Conservation (phyloP, 495 filamentous ascomycete species). For the Talaromyces nanjingensis region DNA sequence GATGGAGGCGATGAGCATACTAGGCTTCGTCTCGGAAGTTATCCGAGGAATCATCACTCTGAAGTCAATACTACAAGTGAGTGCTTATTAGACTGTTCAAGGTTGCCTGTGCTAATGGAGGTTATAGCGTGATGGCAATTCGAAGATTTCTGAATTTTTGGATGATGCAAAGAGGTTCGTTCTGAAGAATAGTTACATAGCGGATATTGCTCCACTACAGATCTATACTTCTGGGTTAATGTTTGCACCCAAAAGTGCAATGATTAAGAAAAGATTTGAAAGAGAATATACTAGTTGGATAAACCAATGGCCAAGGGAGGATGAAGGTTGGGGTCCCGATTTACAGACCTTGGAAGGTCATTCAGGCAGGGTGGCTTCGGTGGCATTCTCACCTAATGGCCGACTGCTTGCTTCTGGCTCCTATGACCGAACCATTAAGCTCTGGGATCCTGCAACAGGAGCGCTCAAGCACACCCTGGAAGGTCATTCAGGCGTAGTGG, state of each 20-base stretch:
- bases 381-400: constrained; percentile 10
- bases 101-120: not conserved
- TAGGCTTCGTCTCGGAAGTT: constrained; percentile 22
- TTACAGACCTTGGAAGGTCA: constrained; percentile 12
- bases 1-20: constrained; percentile 35
- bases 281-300: constrained; percentile 4
- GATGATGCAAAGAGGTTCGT: constrained; percentile 30
- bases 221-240: constrained; percentile 21
- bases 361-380: not conserved
- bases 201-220: constrained; percentile 21
- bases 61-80: constrained; percentile 8
- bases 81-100: not conserved
- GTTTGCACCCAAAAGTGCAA: constrained; percentile 22
- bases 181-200: constrained; percentile 21
- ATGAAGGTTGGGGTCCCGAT: constrained; percentile 3
- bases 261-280: constrained; percentile 14
- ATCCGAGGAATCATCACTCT: not conserved
- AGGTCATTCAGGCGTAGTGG: not conserved
- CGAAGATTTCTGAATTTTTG: constrained; percentile 18
- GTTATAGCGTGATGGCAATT: not conserved
- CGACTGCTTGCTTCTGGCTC: constrained; percentile 13
- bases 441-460: constrained; percentile 16
- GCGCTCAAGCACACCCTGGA: constrained; percentile 11
- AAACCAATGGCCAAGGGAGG: not conserved
- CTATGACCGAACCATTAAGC: constrained; percentile 5